Evolutionary conservation across 2,329 filamentous ascomycete genomes (phyloP), one percentile per base, ranked within the genome.

Genomic region (Paecilomyces formosus): DNA sequence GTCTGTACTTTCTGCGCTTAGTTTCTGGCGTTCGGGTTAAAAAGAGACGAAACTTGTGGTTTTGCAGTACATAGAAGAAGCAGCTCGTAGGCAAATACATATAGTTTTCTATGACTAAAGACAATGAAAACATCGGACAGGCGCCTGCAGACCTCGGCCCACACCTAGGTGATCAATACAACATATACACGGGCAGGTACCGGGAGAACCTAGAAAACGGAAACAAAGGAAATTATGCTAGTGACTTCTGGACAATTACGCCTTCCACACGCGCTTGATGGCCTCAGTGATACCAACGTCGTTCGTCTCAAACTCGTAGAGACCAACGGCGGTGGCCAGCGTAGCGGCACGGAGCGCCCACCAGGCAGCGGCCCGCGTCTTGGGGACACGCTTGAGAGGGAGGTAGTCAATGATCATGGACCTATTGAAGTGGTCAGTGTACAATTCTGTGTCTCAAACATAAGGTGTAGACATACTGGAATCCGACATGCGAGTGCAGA

Each of bases 221-320:
- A 64, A 63, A 66, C 66, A 64, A 61, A 61, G 62, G 66, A 65
- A 57, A 65, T 58, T 57, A 63, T 63, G 64, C 67, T 56, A 58
- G 53, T 65, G 61, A 62, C 66, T 63, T 60, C 55, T 57, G 51
- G 56, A 35, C 56, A 57, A 70, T 67, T 72, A 76, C 69, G 94
- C 93, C 70, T 83, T 90, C 94, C 94, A 99, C 62, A 97, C 80
- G 72, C 89, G 85, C 83, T 89, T 91, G 65, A 97, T 82, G 31
- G 87, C 88, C 82, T 96, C 93, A 8, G 92, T 96, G 60, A 99
- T 76, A 65, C 94, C 94, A 56, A 99, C 91, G 67, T 99, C 94
- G 72, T 97, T 97, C 31, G 94, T 99, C 86, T 99, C 94, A 70
- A 97, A 97, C 77, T 97, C 93, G 79, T 99, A 99, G 70, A 97